Evolutionary conservation across 2,329 filamentous ascomycete species (phyloP), one percentile per base, ranked within the genome.

Genomic region (Parascedosporium putredinis): DNA sequence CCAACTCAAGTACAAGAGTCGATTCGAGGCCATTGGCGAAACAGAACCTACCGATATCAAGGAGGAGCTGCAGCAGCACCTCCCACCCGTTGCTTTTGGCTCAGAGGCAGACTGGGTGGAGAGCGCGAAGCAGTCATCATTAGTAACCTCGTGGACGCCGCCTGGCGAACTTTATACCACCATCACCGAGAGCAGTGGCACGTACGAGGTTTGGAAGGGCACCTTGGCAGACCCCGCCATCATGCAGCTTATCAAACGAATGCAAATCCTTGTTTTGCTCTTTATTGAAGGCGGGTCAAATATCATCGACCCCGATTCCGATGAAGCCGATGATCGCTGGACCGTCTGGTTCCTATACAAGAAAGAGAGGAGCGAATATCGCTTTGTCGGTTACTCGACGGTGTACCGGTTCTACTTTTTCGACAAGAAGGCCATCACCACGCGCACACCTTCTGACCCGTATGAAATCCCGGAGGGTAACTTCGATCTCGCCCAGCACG

Each of bases 271-370:
- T 31, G 79, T 90, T 4, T 81, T 88, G 14, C 74, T 97, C 52
- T 94, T 89, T 64, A 96, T 98, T 54, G 94, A 98, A 64, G 93
- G 88, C 24, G 93, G 90, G n/a, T 86, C 81, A 4, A 80, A 80
- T 33, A 81, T 96, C 43, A 78, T 69, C 8, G 60, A 70, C 31
- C 63, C 66, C 3, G 65, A 72, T 2, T 9, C n/a, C 80, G 88
- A 47, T 76, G 78, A 14, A 77, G 88, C 52, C 74, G 62, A 38
- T 18, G 79, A 89, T 53, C 79, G 91, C 58, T 98, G 93, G 93
- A 89, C 86, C 1, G 69, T 97, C n/a, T 97, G 89, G 67, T 82
- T 95, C 57, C 72, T 95, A 50, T 91, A 85, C 65, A 78, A 84
- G 57, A 84, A 84, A 61, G 77, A 77, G 53, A 67, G 67, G 49